These are phyloP conservation scores for Apophysomyces elegans DNA, from an alignment of 371 early-diverging fungal species.

Conservation along the genomic window DNA sequence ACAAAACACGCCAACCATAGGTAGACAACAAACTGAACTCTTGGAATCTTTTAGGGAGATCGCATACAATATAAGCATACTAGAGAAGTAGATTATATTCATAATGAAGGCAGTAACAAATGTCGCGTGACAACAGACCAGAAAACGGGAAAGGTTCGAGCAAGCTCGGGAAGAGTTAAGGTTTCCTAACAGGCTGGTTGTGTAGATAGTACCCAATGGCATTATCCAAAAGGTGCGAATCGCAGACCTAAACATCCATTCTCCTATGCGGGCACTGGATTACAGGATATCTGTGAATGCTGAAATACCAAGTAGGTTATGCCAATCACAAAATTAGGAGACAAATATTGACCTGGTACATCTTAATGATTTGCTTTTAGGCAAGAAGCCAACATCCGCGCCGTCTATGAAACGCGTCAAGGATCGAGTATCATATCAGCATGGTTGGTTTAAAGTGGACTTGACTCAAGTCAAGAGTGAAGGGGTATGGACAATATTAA, in stretches of 20 bases:
- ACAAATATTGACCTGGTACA: not conserved
- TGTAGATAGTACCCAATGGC: slow-evolving; percentile 59
- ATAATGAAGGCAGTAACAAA: slow-evolving; percentile 38
- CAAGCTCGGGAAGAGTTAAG: too few species aligned
- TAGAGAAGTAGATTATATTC: slow-evolving; percentile 70
- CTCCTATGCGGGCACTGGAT: slow-evolving; percentile 72
- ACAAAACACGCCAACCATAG: not conserved
- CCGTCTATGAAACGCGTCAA: slow-evolving; percentile 67
- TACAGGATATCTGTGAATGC: slow-evolving; percentile 75
- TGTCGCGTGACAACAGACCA: slow-evolving; percentile 71
- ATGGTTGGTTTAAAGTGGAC: slow-evolving; percentile 76
- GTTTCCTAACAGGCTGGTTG: not conserved
- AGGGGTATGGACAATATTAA: slow-evolving; percentile 16
- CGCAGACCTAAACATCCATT: slow-evolving; percentile 72
- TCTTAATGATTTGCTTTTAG: slow-evolving; percentile 8
- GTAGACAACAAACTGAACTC: too few species aligned
- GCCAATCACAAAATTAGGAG: not conserved
- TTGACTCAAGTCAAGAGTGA: slow-evolving; percentile 71
- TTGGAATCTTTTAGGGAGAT: slow-evolving; percentile 36
- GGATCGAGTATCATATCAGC: slow-evolving; percentile 75
- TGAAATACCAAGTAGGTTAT: slow-evolving; percentile 59
- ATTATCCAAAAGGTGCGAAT: slow-evolving; percentile 69
- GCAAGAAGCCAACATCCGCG: slow-evolving; percentile 35
- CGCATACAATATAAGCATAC: slow-evolving; percentile 69
- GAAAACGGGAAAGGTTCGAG: slow-evolving; percentile 46